phyloP scores from a whole-genome alignment of 164 flowering plant species.

The Stephania yunnanensis region DNA sequence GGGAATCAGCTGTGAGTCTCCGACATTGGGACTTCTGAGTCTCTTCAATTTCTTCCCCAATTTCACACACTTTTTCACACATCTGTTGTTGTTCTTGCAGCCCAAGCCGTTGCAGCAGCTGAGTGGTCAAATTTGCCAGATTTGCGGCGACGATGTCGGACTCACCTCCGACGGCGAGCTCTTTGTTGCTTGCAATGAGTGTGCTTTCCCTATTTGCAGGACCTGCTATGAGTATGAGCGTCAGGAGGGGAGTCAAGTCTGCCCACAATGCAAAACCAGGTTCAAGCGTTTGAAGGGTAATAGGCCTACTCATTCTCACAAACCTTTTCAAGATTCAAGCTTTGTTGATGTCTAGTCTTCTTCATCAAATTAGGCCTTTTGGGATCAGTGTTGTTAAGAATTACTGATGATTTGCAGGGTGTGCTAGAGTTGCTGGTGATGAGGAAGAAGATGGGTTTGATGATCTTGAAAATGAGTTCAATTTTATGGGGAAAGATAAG shows the following conservation, averaged over 20 bases:
- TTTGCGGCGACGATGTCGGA: slow-evolving; percentile 55
- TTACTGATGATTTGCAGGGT: slow-evolving; percentile 30
- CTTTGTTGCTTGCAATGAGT: slow-evolving; percentile 58
- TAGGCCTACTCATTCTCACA: not conserved
- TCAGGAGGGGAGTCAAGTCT: slow-evolving; percentile 46
- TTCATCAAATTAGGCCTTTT: not conserved
- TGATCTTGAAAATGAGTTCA: slow-evolving; percentile 56
- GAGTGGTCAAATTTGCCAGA: slow-evolving; percentile 46
- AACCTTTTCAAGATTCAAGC: not conserved
- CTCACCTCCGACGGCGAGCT: slow-evolving; percentile 44
- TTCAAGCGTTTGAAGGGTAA: slow-evolving; percentile 49
- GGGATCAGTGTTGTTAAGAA: not conserved
- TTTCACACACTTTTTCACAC: not conserved
- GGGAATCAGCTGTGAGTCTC: slow-evolving; percentile 36
- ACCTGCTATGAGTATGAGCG: slow-evolving; percentile 60
- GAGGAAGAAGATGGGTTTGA: slow-evolving; percentile 59
- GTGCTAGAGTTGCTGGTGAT: slow-evolving; percentile 57
- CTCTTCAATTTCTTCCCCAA: not conserved
- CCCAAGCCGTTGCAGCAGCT: slow-evolving; percentile 34
- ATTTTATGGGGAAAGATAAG: slow-evolving; percentile 26
- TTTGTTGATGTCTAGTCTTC: too few species aligned
- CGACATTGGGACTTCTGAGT: not conserved
- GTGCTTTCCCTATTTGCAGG: slow-evolving; percentile 56
- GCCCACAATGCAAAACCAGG: slow-evolving; percentile 62
- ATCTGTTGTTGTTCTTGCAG: slow-evolving; percentile 15